Evolutionary conservation across 78 protist genomes (phyloP), one percentile per base, ranked within the genome.

Genomic region (Planoprotostelium fungivorum): DNA sequence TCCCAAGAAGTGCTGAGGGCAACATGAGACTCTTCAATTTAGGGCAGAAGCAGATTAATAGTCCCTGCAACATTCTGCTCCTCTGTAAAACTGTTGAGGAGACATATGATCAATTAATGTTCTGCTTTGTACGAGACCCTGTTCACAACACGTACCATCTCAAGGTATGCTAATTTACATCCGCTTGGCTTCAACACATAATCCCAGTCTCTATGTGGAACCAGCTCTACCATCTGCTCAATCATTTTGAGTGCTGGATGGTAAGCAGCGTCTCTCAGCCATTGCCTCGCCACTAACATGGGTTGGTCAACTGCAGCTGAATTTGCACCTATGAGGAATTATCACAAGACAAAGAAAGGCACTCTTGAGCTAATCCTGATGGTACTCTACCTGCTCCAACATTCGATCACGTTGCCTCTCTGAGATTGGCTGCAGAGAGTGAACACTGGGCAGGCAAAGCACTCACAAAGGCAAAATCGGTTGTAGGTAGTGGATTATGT

Each of bases 211-310:
- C 73, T 51, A 51, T 51, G 73, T 25, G 73, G 73, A 51, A 51
- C 73, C 73, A 51, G 73, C 73, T 51, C 73, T 51, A 51, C 73
- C 73, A 51, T 51, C 73, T 16, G 16, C 73, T 51, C 73, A 51
- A 51, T 51, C 73, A 51, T 51, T 51, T 51, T 25, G 73, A 51
- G 73, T 51, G 73, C 73, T 51, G 73, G 16, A 51, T 51, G 73
- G 73, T 16, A 51, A 51, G 73, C 73, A 51, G 73, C 73, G 73
- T 51, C 73, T 51, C 73, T 51, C 73, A 51, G 73, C 73, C 73
- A 51, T 51, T 16, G 73, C 73, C 16, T 51, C 16, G 73, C 73
- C 73, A 16, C 73, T 51, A 25, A 51, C 73, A 51, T 51, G 73
- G 73, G 73, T 51, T 51, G 73, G 73, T 16, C 73, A 51, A 51